Percentiles rank a stretch among this genome's conserved stretches.
Conservation (phyloP, 176 grass and related monocot species). For the Typha latifolia region DNA sequence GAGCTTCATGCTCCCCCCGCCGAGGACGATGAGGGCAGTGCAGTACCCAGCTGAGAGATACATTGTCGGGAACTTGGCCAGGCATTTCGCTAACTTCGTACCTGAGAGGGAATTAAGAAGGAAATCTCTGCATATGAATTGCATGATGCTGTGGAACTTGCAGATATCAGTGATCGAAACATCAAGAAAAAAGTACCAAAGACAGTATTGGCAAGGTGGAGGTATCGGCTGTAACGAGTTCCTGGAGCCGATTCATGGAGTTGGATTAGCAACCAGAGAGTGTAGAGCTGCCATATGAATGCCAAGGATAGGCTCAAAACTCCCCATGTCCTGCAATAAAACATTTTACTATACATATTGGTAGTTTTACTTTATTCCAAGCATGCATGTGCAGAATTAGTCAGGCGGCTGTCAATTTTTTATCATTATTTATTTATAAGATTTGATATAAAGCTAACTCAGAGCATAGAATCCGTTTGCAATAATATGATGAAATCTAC, state of each 20-base stretch:
- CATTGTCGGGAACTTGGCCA: slow-evolving; percentile 50
- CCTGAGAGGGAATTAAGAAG: slow-evolving; percentile 26
- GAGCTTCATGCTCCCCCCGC: slow-evolving; percentile 73
- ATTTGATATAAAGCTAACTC: too few species aligned
- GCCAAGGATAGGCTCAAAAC: slow-evolving; percentile 54
- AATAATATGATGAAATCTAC: too few species aligned
- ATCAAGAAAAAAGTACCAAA: slow-evolving; percentile 47
- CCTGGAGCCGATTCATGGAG: slow-evolving; percentile 80
- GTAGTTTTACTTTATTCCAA: too few species aligned
- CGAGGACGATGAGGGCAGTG: slow-evolving; percentile 72
- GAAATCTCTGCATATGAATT: not conserved
- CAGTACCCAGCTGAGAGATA: slow-evolving; percentile 92
- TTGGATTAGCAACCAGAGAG: slow-evolving; percentile 68
- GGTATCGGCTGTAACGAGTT: slow-evolving; percentile 70
- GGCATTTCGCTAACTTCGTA: slow-evolving; percentile 46
- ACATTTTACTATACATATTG: too few species aligned
- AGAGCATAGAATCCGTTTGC: too few species aligned
- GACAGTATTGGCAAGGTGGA: slow-evolving; percentile 49
- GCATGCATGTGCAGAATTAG: too few species aligned
- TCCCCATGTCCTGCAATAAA: slow-evolving; percentile 63
- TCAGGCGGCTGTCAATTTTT: too few species aligned
- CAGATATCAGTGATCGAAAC: not conserved
- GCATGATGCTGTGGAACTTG: not conserved
- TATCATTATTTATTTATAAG: too few species aligned
- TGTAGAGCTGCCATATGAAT: slow-evolving; percentile 94